Evolutionary conservation across 1,284 basidiomycete genomes (phyloP), one percentile per base, ranked within the genome.

Genomic region (Fomitopsis schrenkii): DNA sequence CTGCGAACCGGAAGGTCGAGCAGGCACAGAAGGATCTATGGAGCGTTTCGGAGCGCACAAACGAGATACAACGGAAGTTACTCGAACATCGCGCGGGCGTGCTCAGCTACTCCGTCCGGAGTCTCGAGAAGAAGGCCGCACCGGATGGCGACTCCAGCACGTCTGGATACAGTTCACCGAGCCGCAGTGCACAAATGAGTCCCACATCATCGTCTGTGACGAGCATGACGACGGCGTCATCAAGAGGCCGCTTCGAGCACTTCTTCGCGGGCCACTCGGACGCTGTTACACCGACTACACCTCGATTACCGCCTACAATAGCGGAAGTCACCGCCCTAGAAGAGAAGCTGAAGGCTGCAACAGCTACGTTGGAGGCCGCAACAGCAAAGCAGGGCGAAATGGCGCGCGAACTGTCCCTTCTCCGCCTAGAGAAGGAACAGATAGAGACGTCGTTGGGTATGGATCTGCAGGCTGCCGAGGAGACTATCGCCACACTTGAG

Each of bases 41-140:
- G 80, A 81, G 81, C 33, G 67, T 91, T 30, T 84, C 85, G 2
- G 84, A 87, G 68, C 83, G 85, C 48, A 76, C 80, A 30, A 81
- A 79, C 68, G 87, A 90, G 45, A 78, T 90, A 17, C 76, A 83
- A 62, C 82, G 79, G 59, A 80, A 78, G 59, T 75, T 93, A 14
- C 79, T 92, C 59, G 90, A 93, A 71, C 91, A 93, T 71, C 84
- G 90, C 17, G 86, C 91, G 0, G 88, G 84, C 1, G 89, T 93
- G 0, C 82, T 93, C n/a, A 86, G 87, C 57, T 79, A 83, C 63
- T 87, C 87, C 3, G 80, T 93, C 15, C 80, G 84, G 48, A 83
- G 74, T 63, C 79, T 91, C 71, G 91, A 93, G 77, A 82, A 82
- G 69, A 85, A 84, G 69, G 73, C 74, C 3, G 63, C 64, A 30